Percentiles rank a stretch among this genome's conserved stretches.
Evolutionary conservation across 2,329 filamentous ascomycete species (phyloP).

Genomic region (Diaporthe aspalathi): DNA sequence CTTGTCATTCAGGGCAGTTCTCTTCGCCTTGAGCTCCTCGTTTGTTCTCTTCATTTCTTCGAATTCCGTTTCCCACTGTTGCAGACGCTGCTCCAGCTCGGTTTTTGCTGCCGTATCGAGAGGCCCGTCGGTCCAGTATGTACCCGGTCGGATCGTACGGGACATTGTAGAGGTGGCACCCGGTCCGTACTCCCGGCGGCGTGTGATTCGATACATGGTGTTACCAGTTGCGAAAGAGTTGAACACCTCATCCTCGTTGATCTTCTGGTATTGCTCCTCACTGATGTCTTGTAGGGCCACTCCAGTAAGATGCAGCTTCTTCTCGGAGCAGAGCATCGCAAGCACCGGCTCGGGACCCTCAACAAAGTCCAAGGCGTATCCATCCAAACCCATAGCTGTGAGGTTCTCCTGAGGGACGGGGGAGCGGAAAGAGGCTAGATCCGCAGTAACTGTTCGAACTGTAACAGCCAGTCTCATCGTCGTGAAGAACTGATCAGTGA

Average conservation of each 20-base stretch:
- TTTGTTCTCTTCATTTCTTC: slow-evolving; percentile 50
- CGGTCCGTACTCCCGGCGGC: slow-evolving; percentile 84
- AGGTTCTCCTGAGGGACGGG: slow-evolving; percentile 69
- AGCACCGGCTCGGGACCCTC: slow-evolving; percentile 85
- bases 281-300: slow-evolving; percentile 72
- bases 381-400: slow-evolving; percentile 74
- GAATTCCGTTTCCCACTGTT: slow-evolving; percentile 53
- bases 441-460: slow-evolving; percentile 71
- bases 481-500: slow-evolving; percentile 74
- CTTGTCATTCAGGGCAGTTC: slow-evolving; percentile 50
- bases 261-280: slow-evolving; percentile 74
- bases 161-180: slow-evolving; percentile 77
- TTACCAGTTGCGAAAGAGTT: slow-evolving; percentile 76
- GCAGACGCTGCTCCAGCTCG: slow-evolving; percentile 66
- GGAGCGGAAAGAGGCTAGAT: slow-evolving; percentile 65
- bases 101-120: slow-evolving; percentile 75
- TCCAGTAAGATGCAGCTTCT: slow-evolving; percentile 74
- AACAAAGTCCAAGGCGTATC: slow-evolving; percentile 82
- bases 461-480: slow-evolving; percentile 76
- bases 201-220: slow-evolving; percentile 72
- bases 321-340: slow-evolving; percentile 86
- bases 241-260: slow-evolving; percentile 69
- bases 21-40: slow-evolving; percentile 52
- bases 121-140: slow-evolving; percentile 81
- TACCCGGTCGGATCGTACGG: slow-evolving; percentile 68